A percentile compares a stretch with the other conserved stretches of the same genome.
These are phyloP conservation scores for Salix brachista DNA, from an alignment of 345 rosid genomes.

Conservation along the genomic window DNA sequence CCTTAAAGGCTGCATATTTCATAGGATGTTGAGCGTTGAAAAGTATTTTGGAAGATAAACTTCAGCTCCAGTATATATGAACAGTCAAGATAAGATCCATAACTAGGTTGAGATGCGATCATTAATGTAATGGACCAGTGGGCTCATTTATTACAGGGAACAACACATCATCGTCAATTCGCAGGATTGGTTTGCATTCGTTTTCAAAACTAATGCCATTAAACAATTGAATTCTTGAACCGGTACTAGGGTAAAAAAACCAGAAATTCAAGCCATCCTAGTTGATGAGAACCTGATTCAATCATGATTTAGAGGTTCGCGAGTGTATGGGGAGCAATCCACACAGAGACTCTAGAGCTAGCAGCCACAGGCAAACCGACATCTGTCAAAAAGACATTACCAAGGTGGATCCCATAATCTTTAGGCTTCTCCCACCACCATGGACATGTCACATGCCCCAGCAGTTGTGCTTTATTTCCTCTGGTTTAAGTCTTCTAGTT, in stretches of 20 bases:
- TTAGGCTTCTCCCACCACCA: neutral
- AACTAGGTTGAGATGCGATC: too few relatives aligned
- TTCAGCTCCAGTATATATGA: too few relatives aligned
- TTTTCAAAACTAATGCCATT: neutral
- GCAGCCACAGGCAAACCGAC: neutral
- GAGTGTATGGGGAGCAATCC: neutral
- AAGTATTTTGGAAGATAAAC: too few relatives aligned
- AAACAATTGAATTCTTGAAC: too few relatives aligned
- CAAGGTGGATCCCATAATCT: slow-evolving; percentile 12
- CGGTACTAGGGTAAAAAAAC: neutral
- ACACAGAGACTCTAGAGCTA: neutral
- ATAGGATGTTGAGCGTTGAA: neutral
- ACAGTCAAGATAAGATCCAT: neutral
- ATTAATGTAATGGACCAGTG: neutral
- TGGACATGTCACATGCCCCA: slow-evolving; percentile 9
- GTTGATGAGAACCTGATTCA: too few relatives aligned
- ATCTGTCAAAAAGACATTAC: neutral
- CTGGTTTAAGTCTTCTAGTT: too few relatives aligned
- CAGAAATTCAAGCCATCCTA: neutral
- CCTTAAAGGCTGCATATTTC: neutral
- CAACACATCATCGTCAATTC: neutral
- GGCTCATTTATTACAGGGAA: neutral
- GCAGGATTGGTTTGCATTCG: neutral
- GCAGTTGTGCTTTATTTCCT: neutral
- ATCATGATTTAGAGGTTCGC: neutral